Conservation (phyloP, 768 basidiomycete genomes). For the Tylopilus felleus region DNA sequence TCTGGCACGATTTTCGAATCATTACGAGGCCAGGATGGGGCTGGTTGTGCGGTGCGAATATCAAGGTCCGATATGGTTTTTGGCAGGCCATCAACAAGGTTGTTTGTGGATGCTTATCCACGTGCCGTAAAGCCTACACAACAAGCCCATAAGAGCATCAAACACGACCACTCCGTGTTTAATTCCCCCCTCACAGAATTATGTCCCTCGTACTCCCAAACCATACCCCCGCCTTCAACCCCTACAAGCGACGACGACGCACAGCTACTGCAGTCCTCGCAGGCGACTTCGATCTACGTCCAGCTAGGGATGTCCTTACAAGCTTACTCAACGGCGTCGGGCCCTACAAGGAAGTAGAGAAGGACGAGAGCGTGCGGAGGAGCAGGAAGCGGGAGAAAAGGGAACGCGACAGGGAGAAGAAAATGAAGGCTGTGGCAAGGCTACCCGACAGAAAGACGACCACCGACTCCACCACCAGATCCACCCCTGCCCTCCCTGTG, state of each 20-base stretch:
- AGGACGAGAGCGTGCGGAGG: constrained; percentile 53
- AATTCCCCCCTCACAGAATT: constrained; percentile 10
- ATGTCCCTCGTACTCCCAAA: constrained; percentile 24
- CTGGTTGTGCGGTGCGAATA: not conserved
- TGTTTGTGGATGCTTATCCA: constrained; percentile 36
- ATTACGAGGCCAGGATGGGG: not conserved
- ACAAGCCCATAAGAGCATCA: constrained; percentile 34
- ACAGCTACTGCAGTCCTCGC: constrained; percentile 75
- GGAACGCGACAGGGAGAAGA: constrained; percentile 50
- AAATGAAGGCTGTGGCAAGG: constrained; percentile 36
- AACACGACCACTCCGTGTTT: constrained; percentile 31
- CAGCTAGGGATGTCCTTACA: constrained; percentile 72
- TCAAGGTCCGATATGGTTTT: constrained; percentile 28
- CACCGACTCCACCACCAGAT: constrained; percentile 11
- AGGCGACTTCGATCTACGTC: constrained; percentile 66
- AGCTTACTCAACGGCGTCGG: constrained; percentile 75
- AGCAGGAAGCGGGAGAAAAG: constrained; percentile 48
- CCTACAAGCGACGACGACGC: constrained; percentile 44
- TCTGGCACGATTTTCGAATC: not conserved
- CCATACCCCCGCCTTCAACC: constrained; percentile 12
- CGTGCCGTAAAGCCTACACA: constrained; percentile 35
- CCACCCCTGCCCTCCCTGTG: constrained; percentile 18
- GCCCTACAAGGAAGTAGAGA: constrained; percentile 60
- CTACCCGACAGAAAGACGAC: constrained; percentile 34
- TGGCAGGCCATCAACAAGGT: constrained; percentile 31